Base-by-base conservation (phyloP, 768 basidiomycete species). In the Panaeolus cyanescens region DNA sequence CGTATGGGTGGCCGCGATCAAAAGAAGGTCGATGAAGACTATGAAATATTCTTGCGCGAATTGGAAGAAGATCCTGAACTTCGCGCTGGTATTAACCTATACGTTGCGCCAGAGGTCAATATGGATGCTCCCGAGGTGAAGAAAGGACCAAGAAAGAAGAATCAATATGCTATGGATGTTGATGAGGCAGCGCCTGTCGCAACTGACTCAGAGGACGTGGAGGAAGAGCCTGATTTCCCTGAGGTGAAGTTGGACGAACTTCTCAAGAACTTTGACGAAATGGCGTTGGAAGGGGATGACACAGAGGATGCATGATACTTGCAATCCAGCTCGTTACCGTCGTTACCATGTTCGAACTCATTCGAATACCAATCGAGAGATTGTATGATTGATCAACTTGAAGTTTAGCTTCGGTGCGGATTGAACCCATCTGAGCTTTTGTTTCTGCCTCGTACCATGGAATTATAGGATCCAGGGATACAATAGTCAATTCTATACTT, bases 61-160 rank as follows among this genome's bases (percentile, higher is more conserved):
- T 75, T 98, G 54, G 95, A 97, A 75, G 96, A 99, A 73, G 96
- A 98, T 75, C 89, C 89, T 20, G 96, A 98, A 79, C 78, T 99
- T 79, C 85, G 96, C 36, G 82, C 83, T 5, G 86, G 86, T 8
- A 89, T 99, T 67, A 96, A 97, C 74, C 69, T 98, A 59, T 99
- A 96, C 81, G 92, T 89, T 76, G 79, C 85, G 2, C 64, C 70
- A 10, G 82, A 86, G 59, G 82, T 81, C 55, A 79, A 79, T 67
- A 85, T 87, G 83, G 82, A 75, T 53, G 77, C 77, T 65, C 82
- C 76, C 4, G 81, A 76, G 39, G 74, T 69, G 63, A 69, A 67
- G 61, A 69, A 68, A 54, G 75, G 70, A 67, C 73, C 64, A 69
- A 81, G 78, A 71, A 80, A 77, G 71, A 80, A 79, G 67, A 72